Evolutionary conservation across 345 rosid genomes (phyloP).

Genomic region (Eucalyptus erythrocorys): DNA sequence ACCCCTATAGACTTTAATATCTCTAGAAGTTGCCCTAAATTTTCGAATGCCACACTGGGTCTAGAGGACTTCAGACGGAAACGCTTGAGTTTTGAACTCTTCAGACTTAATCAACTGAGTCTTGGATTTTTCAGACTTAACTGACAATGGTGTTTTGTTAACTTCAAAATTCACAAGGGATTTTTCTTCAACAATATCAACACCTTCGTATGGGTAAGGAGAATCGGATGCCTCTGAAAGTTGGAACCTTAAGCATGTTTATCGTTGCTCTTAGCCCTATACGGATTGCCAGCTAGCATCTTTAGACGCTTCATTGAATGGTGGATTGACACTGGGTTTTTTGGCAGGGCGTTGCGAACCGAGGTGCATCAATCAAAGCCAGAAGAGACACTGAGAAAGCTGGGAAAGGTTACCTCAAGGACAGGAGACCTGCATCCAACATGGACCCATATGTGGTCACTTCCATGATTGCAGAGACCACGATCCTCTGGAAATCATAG

Average conservation of each 20-base stretch:
- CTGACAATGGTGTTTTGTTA: too few relatives aligned
- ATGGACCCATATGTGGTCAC: constrained; percentile 73
- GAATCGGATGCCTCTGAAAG: neutral
- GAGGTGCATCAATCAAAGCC: constrained; percentile 69
- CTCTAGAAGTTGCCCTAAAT: too few relatives aligned
- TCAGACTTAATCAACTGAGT: too few relatives aligned
- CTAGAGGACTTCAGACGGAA: too few relatives aligned
- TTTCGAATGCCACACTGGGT: too few relatives aligned
- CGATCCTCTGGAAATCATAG: constrained; percentile 48
- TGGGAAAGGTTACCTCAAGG: constrained; percentile 72
- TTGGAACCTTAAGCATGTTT: neutral
- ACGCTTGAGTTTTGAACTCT: too few relatives aligned
- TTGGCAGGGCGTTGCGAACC: constrained; percentile 59
- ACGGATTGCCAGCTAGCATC: neutral
- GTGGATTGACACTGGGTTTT: neutral
- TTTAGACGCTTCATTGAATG: neutral
- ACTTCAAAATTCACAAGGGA: too few relatives aligned
- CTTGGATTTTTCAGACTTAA: too few relatives aligned
- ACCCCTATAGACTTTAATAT: too few relatives aligned
- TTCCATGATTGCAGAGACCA: constrained; percentile 77
- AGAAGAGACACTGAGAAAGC: constrained; percentile 66
- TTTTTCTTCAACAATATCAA: too few relatives aligned
- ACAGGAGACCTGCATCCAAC: constrained; percentile 86
- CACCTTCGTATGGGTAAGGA: constrained; percentile 63
- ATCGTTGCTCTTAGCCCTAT: neutral